Evolutionary conservation across 805 yeast genomes (phyloP).

Genomic region (Ogataea pini): DNA sequence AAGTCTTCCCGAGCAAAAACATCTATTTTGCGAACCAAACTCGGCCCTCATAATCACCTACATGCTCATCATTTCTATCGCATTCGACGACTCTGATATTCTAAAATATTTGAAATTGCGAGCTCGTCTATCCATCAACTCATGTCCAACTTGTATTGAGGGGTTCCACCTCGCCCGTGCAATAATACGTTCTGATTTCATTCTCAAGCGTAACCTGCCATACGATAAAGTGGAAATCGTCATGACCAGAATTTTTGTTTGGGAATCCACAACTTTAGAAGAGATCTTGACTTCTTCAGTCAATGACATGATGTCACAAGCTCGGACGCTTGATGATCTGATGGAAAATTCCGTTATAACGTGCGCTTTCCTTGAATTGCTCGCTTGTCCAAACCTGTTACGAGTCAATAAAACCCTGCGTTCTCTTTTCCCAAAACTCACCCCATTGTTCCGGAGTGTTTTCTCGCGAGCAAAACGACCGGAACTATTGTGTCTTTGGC

Average conservation of each 20-base stretch:
- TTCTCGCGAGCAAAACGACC: constrained; percentile 10
- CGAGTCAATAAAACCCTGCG: constrained; percentile 40
- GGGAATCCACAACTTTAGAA: constrained; percentile 29
- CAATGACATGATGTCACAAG: no score
- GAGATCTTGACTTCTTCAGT: constrained; percentile 1
- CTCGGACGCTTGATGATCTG: neutral
- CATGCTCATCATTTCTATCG: constrained; percentile 42
- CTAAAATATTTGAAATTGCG: constrained; percentile 12
- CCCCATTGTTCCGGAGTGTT: constrained; percentile 33
- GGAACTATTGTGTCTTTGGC: constrained; percentile 26
- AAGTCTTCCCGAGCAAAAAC: constrained; percentile 30
- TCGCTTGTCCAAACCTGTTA: constrained; percentile 50
- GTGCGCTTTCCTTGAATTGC: neutral
- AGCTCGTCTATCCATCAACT: constrained; percentile 37
- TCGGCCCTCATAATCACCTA: constrained; percentile 53
- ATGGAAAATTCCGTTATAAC: no score
- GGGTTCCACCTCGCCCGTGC: constrained; percentile 57
- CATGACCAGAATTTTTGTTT: constrained; percentile 24
- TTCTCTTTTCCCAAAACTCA: constrained; percentile 35
- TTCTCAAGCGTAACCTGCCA: constrained; percentile 43
- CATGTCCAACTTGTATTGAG: constrained; percentile 56
- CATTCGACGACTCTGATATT: constrained; percentile 40
- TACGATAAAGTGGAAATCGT: constrained; percentile 26
- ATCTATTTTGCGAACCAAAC: constrained; percentile 59
- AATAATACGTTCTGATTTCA: constrained; percentile 51